Conservation (phyloP, 345 rosid species). For the Ceriops decandra region DNA sequence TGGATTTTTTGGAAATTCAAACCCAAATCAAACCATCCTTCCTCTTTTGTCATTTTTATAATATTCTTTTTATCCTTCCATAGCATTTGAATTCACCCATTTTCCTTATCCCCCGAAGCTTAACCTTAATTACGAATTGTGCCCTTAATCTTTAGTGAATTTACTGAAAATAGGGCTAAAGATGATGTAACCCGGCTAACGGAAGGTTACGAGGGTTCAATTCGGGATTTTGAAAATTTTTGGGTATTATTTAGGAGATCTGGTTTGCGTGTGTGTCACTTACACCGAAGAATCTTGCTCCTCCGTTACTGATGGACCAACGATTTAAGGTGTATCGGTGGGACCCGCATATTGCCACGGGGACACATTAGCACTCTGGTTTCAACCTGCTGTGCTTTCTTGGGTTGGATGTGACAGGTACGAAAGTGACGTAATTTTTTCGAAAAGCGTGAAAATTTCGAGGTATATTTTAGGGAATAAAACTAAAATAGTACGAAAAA, state of each 20-base stretch:
- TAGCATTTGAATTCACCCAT: background rate
- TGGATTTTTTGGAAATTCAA: no score
- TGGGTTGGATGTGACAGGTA: slow-evolving; percentile 7
- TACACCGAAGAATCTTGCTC: slow-evolving; percentile 17
- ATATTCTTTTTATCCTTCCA: slow-evolving; percentile 8
- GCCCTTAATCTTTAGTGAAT: background rate
- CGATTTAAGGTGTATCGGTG: background rate
- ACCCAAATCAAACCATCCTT: background rate
- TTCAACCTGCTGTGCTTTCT: background rate
- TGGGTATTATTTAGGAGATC: background rate
- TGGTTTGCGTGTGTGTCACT: slow-evolving; percentile 17
- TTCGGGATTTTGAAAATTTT: background rate
- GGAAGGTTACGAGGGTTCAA: background rate
- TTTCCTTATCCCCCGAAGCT: background rate
- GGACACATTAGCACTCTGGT: background rate
- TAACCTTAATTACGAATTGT: background rate
- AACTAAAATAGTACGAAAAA: no score
- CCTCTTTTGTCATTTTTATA: background rate
- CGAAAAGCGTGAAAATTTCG: no score
- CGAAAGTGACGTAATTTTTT: no score
- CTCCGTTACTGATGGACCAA: background rate
- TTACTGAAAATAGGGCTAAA: background rate
- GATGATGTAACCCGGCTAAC: no score
- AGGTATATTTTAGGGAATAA: no score
- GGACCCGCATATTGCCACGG: slow-evolving; percentile 5